Conservation (phyloP, 208 protist genomes). For the Leishmania arabica region DNA sequence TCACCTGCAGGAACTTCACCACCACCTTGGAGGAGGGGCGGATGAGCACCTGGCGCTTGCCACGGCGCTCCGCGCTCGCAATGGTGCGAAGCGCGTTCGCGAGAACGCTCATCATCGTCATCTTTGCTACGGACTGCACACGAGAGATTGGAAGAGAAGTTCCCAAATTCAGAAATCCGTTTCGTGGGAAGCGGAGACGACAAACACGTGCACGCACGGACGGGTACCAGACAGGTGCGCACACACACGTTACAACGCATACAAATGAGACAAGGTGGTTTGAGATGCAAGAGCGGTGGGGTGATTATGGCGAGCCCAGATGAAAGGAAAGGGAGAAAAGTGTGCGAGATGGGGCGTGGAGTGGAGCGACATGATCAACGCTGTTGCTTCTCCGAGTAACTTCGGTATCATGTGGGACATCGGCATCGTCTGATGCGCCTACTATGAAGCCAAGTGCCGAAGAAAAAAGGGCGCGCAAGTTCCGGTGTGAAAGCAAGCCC, state of each 20-base stretch:
- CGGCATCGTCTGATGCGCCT: background rate
- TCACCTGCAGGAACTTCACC: constrained; percentile 99
- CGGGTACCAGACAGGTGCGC: background rate
- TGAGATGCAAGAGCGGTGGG: background rate
- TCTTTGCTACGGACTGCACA: constrained; percentile 61
- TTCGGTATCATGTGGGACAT: background rate
- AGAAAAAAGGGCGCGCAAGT: background rate
- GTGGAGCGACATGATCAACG: background rate
- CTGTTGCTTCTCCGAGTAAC: background rate
- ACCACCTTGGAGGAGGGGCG: constrained; percentile 99
- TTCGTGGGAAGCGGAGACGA: background rate
- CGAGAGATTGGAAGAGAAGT: background rate
- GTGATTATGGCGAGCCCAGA: background rate
- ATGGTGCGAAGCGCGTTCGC: constrained; percentile 99
- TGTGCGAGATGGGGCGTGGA: background rate
- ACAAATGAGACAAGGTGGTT: background rate
- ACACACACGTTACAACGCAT: background rate
- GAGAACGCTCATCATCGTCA: constrained; percentile 99
- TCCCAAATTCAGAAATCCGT: background rate
- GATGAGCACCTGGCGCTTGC: constrained; percentile 99
- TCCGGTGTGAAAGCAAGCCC: background rate
- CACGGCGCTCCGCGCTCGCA: constrained; percentile 98
- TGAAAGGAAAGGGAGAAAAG: background rate
- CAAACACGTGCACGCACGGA: background rate
- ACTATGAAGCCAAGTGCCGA: background rate